A percentile compares a stretch with the other conserved stretches of the same genome.
phyloP scores from a whole-genome alignment of 192 early-diverging fungal species.

The Coemansia sp. region DNA sequence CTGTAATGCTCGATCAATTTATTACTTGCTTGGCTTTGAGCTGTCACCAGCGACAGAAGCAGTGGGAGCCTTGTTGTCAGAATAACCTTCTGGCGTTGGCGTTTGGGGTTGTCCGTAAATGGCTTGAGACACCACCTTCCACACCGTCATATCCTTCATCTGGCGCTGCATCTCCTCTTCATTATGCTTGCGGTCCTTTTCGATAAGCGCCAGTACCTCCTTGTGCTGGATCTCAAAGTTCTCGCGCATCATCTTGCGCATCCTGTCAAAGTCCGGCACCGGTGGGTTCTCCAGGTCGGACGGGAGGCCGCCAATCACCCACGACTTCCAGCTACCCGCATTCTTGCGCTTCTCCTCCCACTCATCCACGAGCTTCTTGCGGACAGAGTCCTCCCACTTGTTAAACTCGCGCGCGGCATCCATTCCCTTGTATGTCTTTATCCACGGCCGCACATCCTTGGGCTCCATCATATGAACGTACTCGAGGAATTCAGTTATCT shows the following conservation, averaged over 20 bases:
- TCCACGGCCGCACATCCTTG: conserved; percentile 72
- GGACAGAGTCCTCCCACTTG: conserved; percentile 67
- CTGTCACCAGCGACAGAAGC: neutral
- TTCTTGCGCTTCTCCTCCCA: conserved; percentile 69
- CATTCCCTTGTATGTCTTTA: conserved; percentile 65
- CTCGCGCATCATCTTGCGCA: conserved; percentile 61
- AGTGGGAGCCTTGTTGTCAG: neutral
- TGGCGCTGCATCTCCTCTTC: conserved; percentile 70
- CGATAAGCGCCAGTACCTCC: conserved; percentile 65
- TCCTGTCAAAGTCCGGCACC: conserved; percentile 62
- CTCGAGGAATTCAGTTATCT: conserved; percentile 89
- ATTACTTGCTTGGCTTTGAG: conserved; percentile 2
- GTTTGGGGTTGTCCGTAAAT: conserved; percentile 12
- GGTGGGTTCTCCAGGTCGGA: conserved; percentile 62
- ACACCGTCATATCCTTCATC: conserved; percentile 90
- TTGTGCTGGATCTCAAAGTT: conserved; percentile 70
- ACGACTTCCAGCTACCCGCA: conserved; percentile 58
- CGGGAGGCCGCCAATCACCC: conserved; percentile 46
- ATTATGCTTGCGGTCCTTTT: conserved; percentile 68
- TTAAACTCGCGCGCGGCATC: conserved; percentile 71
- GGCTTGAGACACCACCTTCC: conserved; percentile 70
- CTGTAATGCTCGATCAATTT: neutral
- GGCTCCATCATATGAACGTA: conserved; percentile 68
- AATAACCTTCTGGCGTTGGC: neutral
- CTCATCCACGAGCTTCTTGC: conserved; percentile 60